phyloP scores from a whole-genome alignment of 2,329 filamentous ascomycete genomes.

The Sordariomycetes sp. region DNA sequence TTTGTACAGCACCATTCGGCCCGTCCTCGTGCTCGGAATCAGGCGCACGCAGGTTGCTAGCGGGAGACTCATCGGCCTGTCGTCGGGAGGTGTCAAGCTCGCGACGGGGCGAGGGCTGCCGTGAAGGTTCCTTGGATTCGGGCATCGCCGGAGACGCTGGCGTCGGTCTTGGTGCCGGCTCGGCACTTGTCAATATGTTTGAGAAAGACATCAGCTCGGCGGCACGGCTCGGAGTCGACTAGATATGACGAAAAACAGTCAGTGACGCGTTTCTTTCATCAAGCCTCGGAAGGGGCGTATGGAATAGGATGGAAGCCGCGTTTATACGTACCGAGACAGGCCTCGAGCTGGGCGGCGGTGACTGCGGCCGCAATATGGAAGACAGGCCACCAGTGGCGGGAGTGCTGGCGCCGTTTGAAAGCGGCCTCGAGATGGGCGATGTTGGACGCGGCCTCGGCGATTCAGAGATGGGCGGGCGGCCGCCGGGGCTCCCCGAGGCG shows the following conservation, averaged over 20 bases:
- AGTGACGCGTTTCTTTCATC: not conserved
- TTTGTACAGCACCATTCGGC: not conserved
- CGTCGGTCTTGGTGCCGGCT: slow-evolving; percentile 47
- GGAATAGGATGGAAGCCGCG: not conserved
- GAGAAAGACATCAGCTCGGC: slow-evolving; percentile 93
- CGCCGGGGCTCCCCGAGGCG: slow-evolving; percentile 24
- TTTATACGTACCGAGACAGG: slow-evolving; percentile 4
- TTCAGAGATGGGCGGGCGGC: slow-evolving; percentile 14
- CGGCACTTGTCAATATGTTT: slow-evolving; percentile 78
- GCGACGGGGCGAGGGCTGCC: slow-evolving; percentile 3
- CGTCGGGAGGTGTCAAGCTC: not conserved
- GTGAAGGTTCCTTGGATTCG: not conserved
- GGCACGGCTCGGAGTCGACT: slow-evolving; percentile 59
- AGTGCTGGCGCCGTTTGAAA: slow-evolving; percentile 7
- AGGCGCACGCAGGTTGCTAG: not conserved
- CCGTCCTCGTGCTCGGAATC: not conserved
- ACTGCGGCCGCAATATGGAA: slow-evolving; percentile 7
- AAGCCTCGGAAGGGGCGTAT: not conserved
- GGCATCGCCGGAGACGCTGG: not conserved
- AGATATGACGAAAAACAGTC: slow-evolving; percentile 1
- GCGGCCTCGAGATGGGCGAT: slow-evolving; percentile 27
- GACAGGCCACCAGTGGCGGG: slow-evolving; percentile 7
- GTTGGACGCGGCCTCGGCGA: slow-evolving; percentile 22
- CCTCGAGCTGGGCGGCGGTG: slow-evolving; percentile 5
- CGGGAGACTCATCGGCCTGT: not conserved